Conservation (phyloP, 2,329 filamentous ascomycete species). For the Rachicladosporium sp. region DNA sequence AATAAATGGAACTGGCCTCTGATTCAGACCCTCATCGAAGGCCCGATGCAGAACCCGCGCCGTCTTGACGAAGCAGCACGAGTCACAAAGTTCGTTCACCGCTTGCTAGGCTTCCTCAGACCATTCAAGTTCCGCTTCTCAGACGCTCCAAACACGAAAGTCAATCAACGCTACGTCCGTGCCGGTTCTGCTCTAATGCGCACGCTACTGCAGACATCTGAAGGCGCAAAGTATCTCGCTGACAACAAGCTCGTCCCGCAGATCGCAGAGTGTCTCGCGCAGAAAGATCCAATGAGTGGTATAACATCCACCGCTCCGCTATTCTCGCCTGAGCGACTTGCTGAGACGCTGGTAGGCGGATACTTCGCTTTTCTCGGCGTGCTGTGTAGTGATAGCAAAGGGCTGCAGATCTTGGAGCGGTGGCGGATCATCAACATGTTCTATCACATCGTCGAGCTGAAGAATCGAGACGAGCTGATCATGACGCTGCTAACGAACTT, state of each 20-base stretch:
- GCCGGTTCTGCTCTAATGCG: slow-evolving; percentile 82
- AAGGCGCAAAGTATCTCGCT: slow-evolving; percentile 72
- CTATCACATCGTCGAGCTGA: slow-evolving; percentile 91
- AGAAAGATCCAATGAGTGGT: slow-evolving; percentile 73
- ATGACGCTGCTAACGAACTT: slow-evolving; percentile 80
- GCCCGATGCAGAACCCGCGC: slow-evolving; percentile 80
- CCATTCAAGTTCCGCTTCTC: slow-evolving; percentile 96
- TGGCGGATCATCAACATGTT: slow-evolving; percentile 99
- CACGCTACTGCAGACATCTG: slow-evolving; percentile 69
- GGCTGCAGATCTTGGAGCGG: slow-evolving; percentile 78
- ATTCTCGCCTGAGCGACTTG: slow-evolving; percentile 74
- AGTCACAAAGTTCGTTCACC: slow-evolving; percentile 90
- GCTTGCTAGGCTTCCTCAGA: slow-evolving; percentile 85
- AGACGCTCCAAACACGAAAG: slow-evolving; percentile 77
- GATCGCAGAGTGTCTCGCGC: slow-evolving; percentile 87
- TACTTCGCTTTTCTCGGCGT: slow-evolving; percentile 91
- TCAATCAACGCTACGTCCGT: slow-evolving; percentile 85
- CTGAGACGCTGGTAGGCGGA: slow-evolving; percentile 77
- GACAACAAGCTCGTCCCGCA: slow-evolving; percentile 91
- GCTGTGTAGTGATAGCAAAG: slow-evolving; percentile 68
- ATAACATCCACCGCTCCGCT: slow-evolving; percentile 71
- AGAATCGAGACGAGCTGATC: slow-evolving; percentile 81
- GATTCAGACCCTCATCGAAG: slow-evolving; percentile 81
- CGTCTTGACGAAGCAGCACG: slow-evolving; percentile 87
- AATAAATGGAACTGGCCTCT: slow-evolving; percentile 97